Evolutionary conservation across 2,329 filamentous ascomycete species (phyloP).

Genomic region (Cladosporium cucumerinum): DNA sequence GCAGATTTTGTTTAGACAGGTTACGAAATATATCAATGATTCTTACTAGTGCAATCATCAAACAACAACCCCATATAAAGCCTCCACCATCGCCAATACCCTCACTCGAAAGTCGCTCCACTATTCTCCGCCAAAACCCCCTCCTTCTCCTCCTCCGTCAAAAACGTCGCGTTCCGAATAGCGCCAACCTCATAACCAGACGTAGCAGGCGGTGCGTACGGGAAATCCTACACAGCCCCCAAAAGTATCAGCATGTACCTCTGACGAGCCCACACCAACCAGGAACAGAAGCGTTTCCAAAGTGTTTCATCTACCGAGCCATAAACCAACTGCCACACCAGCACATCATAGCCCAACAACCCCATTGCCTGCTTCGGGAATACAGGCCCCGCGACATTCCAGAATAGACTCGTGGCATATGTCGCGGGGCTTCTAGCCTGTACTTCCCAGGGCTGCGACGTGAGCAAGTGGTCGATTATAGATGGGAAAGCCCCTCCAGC

Average conservation of each 20-base stretch:
- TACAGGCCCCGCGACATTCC: constrained; percentile 38
- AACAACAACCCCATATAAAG: not conserved
- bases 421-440: constrained; percentile 26
- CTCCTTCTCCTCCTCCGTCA: constrained; percentile 15
- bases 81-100: not conserved
- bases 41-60: not conserved
- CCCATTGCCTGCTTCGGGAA: constrained; percentile 38
- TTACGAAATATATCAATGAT: not conserved
- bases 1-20: not conserved
- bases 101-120: not conserved
- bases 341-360: constrained; percentile 33
- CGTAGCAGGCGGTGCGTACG: constrained; percentile 17
- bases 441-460: constrained; percentile 27
- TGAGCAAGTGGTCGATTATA: constrained; percentile 41
- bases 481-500: constrained; percentile 43
- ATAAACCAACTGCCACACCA: constrained; percentile 35
- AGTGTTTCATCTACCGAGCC: constrained; percentile 31
- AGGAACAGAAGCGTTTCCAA: not conserved
- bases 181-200: constrained; percentile 16
- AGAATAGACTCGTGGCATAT: constrained; percentile 18
- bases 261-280: not conserved
- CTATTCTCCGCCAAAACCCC: constrained; percentile 12
- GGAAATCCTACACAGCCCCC: constrained; percentile 12
- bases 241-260: not conserved
- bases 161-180: constrained; percentile 14